phyloP scores from a whole-genome alignment of 306 rosid species.

The Vigna reflexopilosa region DNA sequence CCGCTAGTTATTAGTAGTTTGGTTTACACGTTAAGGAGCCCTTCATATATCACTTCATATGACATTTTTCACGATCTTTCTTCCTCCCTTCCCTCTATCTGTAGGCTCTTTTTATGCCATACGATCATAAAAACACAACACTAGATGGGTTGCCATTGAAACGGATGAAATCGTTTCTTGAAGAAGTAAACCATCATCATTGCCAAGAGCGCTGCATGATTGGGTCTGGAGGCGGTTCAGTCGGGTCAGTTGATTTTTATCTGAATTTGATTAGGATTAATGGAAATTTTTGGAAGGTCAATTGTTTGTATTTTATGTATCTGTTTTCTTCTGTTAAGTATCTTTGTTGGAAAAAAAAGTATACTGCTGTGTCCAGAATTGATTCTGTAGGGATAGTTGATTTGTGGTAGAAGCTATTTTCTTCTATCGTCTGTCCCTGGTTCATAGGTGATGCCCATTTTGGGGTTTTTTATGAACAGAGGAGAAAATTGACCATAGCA shows the following conservation, averaged over 20 bases:
- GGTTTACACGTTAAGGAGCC: conserved; percentile 10
- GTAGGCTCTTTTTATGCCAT: conserved; percentile 99
- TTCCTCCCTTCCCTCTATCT: neutral
- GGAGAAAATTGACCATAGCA: conserved; percentile 17
- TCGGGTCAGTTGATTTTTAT: conserved; percentile 72
- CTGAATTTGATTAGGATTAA: conserved; percentile 33
- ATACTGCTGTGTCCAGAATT: conserved; percentile 64
- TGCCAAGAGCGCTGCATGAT: conserved; percentile 78
- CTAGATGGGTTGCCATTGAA: conserved; percentile 74
- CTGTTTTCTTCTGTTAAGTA: conserved; percentile 11
- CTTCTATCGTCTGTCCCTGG: conserved; percentile 30
- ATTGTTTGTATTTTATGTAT: conserved; percentile 27
- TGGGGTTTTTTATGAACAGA: conserved; percentile 17
- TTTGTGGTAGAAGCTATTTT: conserved; percentile 27
- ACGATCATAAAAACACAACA: conserved; percentile 92
- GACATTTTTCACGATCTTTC: conserved; percentile 27
- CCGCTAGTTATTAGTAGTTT: neutral
- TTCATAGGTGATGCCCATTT: conserved; percentile 10
- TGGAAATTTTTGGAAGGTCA: conserved; percentile 7
- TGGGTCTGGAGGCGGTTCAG: conserved; percentile 99
- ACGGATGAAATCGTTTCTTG: conserved; percentile 81
- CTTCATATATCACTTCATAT: conserved; percentile 13
- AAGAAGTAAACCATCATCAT: conserved; percentile 80
- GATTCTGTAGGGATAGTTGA: conserved; percentile 65
- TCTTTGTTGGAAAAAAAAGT: conserved; percentile 53